Evolutionary conservation across 345 rosid species (phyloP), one percentile per base, ranked within the genome.

Genomic region (Dovyalis caffra): DNA sequence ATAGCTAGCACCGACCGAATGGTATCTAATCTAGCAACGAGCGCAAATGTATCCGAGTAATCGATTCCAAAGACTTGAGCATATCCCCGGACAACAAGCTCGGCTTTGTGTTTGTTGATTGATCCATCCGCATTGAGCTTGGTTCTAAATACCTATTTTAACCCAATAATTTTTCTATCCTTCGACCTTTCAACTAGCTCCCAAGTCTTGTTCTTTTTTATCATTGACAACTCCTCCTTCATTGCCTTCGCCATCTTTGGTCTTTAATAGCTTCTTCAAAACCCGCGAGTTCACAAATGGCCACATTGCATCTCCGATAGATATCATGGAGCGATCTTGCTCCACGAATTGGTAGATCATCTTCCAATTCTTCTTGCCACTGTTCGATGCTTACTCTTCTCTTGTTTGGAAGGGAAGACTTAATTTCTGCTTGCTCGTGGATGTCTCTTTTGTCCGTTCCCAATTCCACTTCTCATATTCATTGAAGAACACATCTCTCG

Each of bases 401-500:
- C n/a, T n/a, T n/a, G n/a, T n/a, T n/a, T n/a, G n/a, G n/a, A n/a
- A n/a, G n/a, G n/a, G n/a, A n/a, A n/a, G n/a, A n/a, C n/a, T n/a
- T n/a, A n/a, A n/a, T n/a, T n/a, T n/a, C n/a, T n/a, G n/a, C n/a
- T n/a, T n/a, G n/a, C n/a, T n/a, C n/a, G n/a, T n/a, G n/a, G n/a
- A n/a, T n/a, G n/a, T n/a, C n/a, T n/a, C n/a, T n/a, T n/a, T n/a
- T n/a, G n/a, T n/a, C n/a, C n/a, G n/a, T n/a, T n/a, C n/a, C 60
- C 60, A 53, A 53, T 53, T n/a, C 60, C 60, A 53, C 1, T 5
- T 20, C 2, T 32, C 11, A 23, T 28, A 32, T 11, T 67, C 53
- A 25, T 67, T 33, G 40, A 67, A 67, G 28, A 38, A 38, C 70
- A 67, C 70, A 3, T 67, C 70, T 34, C 33, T 67, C n/a, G 16